Percentiles rank a stretch among this genome's conserved stretches.
Conservation (phyloP, 1,139 yeast species). For the Zygosaccharomyces pseudobailii region DNA sequence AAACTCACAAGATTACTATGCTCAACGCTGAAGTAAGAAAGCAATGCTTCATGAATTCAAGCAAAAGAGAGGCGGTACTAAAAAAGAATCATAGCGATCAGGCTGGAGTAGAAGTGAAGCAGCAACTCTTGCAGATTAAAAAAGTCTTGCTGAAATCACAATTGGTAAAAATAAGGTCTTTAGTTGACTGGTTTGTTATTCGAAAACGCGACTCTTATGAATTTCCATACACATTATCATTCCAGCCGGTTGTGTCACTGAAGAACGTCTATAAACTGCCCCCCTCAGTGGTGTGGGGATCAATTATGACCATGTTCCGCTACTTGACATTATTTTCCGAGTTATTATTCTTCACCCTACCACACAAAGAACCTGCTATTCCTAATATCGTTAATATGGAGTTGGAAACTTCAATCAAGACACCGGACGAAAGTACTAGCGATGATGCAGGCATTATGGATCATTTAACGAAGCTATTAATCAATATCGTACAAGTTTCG, state of each 20-base stretch:
- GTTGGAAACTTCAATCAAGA: background rate
- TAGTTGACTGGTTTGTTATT: slow-evolving; percentile 23
- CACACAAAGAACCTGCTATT: slow-evolving; percentile 7
- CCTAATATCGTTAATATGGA: background rate
- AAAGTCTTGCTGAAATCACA: slow-evolving; percentile 12
- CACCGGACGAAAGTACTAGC: slow-evolving; percentile 3
- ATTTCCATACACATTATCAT: slow-evolving; percentile 24
- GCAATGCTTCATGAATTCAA: background rate
- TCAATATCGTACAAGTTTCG: slow-evolving; percentile 17
- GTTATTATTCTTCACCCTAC: slow-evolving; percentile 15
- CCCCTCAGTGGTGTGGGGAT: slow-evolving; percentile 14
- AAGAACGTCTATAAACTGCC: slow-evolving; percentile 20
- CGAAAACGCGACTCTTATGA: slow-evolving; percentile 19
- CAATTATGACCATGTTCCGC: slow-evolving; percentile 22
- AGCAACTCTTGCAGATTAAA: slow-evolving; percentile 12
- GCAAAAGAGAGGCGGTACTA: background rate
- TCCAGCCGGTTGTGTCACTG: slow-evolving; percentile 25
- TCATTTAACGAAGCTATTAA: slow-evolving; percentile 16
- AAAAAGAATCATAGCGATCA: slow-evolving; percentile 1
- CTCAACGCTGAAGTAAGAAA: slow-evolving; percentile 6
- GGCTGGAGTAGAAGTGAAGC: slow-evolving; percentile 5
- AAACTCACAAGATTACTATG: slow-evolving; percentile 9
- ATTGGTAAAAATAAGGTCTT: slow-evolving; percentile 12
- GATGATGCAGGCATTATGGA: slow-evolving; percentile 11
- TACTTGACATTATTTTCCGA: slow-evolving; percentile 15